A percentile compares a stretch with the other conserved stretches of the same genome.
Evolutionary conservation across 306 rosid species (phyloP).

Genomic region (Quercus dentata): DNA sequence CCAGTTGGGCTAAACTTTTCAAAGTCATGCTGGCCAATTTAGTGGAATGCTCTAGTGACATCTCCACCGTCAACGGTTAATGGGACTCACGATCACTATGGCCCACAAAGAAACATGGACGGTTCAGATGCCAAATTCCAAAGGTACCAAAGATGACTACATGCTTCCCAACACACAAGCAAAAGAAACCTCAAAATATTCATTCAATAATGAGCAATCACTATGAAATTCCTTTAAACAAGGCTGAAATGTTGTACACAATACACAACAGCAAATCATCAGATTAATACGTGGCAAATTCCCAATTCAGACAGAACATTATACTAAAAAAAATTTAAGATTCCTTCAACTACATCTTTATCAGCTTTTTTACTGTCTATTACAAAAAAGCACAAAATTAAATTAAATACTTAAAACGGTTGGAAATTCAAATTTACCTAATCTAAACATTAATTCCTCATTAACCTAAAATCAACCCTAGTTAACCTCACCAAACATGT

Average conservation of each 20-base stretch:
- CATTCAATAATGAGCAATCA: not conserved
- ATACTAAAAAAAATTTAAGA: not conserved
- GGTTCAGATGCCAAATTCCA: not conserved
- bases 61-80: not conserved
- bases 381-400: not conserved
- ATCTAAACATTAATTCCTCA: not conserved
- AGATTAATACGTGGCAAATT: too few relatives aligned
- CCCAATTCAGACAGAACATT: not conserved
- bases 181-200: not conserved
- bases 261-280: not conserved
- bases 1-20: not conserved
- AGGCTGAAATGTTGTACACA: not conserved
- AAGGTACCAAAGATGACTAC: not conserved
- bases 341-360: too few relatives aligned
- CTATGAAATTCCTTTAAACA: not conserved
- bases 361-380: not conserved
- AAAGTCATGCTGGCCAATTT: not conserved
- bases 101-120: not conserved
- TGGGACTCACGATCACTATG: not conserved
- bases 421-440: not conserved
- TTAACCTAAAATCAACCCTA: not conserved
- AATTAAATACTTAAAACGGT: conserved; percentile 3
- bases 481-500: not conserved
- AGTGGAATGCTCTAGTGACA: not conserved
- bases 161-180: not conserved